Evolutionary conservation across 352 stramenopile genomes (phyloP).

Genomic region (Phytophthora cajani): DNA sequence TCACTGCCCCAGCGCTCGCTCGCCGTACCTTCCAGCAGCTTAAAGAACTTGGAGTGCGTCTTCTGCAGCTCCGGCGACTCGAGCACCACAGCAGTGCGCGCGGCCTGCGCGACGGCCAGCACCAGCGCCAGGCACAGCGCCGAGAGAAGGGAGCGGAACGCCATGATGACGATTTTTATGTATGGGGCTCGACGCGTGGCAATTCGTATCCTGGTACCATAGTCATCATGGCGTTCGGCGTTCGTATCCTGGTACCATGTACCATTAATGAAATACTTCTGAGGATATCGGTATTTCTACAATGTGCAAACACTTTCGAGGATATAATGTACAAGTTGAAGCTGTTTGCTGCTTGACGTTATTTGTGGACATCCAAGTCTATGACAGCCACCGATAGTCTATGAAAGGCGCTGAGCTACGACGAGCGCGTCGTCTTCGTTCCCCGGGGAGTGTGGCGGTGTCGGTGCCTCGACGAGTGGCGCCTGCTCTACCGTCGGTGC

Average conservation of each 20-base stretch:
- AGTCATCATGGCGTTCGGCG: too few relatives aligned
- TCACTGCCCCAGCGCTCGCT: not conserved
- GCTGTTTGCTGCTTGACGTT: constrained; percentile 5
- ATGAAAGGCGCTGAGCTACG: constrained; percentile 27
- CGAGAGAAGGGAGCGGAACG: constrained; percentile 24
- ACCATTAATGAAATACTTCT: not conserved
- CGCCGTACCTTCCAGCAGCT: constrained; percentile 59
- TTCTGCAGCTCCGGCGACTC: constrained; percentile 63
- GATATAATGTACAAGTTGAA: constrained; percentile 8
- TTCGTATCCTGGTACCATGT: not conserved
- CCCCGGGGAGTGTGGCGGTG: constrained; percentile 7
- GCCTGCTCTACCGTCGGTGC: constrained; percentile 10
- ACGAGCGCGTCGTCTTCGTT: constrained; percentile 24
- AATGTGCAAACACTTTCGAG: constrained; percentile 1
- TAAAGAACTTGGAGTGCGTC: constrained; percentile 82
- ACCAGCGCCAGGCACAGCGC: constrained; percentile 25
- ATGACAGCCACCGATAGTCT: constrained; percentile 3
- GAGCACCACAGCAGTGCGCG: constrained; percentile 75
- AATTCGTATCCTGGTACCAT: not conserved
- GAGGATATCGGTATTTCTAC: not conserved
- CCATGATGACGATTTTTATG: constrained; percentile 28
- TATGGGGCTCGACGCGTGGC: constrained; percentile 27
- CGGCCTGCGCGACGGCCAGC: constrained; percentile 35
- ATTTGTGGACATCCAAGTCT: constrained; percentile 7
- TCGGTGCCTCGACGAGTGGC: constrained; percentile 5